phyloP scores from a whole-genome alignment of 1,284 basidiomycete species.

The Amylostereum areolatum region DNA sequence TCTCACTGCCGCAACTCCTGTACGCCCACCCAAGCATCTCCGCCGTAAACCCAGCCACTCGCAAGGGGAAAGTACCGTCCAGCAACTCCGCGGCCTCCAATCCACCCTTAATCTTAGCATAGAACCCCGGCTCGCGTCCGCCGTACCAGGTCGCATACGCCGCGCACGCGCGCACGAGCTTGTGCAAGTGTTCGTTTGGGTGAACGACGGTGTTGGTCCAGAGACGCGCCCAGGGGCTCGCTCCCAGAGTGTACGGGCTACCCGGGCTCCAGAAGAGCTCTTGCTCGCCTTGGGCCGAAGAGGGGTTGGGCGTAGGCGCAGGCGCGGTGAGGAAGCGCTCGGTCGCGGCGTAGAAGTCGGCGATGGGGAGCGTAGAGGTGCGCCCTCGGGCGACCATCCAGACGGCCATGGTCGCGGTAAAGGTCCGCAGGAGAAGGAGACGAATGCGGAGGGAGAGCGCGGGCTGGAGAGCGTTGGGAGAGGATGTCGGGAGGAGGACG shows the following conservation, averaged over 20 bases:
- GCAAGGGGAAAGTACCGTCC: neutral
- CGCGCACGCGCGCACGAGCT: slow-evolving; percentile 50
- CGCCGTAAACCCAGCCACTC: neutral
- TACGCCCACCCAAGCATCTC: neutral
- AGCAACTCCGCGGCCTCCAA: slow-evolving; percentile 34
- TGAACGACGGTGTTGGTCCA: slow-evolving; percentile 42
- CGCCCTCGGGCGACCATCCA: slow-evolving; percentile 35
- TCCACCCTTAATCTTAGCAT: slow-evolving; percentile 14
- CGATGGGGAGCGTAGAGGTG: slow-evolving; percentile 24
- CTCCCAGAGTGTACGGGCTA: slow-evolving; percentile 23
- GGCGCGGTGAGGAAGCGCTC: slow-evolving; percentile 8
- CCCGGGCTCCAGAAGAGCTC: slow-evolving; percentile 26
- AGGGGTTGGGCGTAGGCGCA: slow-evolving; percentile 16
- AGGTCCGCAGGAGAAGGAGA: slow-evolving; percentile 31
- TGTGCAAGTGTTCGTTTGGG: slow-evolving; percentile 60
- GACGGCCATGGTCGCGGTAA: slow-evolving; percentile 29
- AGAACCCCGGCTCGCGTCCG: slow-evolving; percentile 27
- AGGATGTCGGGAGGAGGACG: slow-evolving; percentile 14
- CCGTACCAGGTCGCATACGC: slow-evolving; percentile 50
- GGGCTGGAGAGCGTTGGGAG: slow-evolving; percentile 12
- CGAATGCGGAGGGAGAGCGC: slow-evolving; percentile 19
- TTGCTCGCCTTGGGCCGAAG: slow-evolving; percentile 17
- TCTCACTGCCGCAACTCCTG: too few relatives aligned
- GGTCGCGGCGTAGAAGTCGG: slow-evolving; percentile 26
- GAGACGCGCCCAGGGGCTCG: slow-evolving; percentile 51